phyloP scores from a whole-genome alignment of 352 stramenopile species.

The Phytopythium chamaehyphon region DNA sequence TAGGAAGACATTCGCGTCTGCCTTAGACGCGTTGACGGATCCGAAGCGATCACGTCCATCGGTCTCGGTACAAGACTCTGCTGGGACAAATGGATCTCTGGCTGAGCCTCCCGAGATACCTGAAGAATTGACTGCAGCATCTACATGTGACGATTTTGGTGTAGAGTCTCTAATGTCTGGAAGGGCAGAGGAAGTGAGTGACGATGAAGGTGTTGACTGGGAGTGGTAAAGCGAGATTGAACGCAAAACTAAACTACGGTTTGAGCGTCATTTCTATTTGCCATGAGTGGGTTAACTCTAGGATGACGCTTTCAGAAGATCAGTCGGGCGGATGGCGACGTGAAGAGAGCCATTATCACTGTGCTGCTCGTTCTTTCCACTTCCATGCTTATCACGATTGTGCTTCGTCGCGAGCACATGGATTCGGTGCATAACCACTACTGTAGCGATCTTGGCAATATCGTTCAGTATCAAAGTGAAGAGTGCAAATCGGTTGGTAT shows the following conservation, averaged over 20 bases:
- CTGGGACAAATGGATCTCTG: not conserved
- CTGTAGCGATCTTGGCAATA: slow-evolving; percentile 40
- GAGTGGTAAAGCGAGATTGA: slow-evolving; percentile 33
- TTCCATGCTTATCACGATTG: not conserved
- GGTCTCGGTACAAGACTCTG: not conserved
- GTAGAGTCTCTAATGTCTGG: slow-evolving; percentile 10
- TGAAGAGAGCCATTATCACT: not conserved
- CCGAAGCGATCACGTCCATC: not conserved
- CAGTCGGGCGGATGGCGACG: not conserved
- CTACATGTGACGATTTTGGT: slow-evolving; percentile 1
- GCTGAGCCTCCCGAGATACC: slow-evolving; percentile 19
- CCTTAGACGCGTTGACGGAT: slow-evolving; percentile 4
- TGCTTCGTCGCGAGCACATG: slow-evolving; percentile 16
- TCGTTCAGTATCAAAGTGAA: slow-evolving; percentile 59
- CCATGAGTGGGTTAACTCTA: not conserved
- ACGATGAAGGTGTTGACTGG: slow-evolving; percentile 28
- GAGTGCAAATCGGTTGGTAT: slow-evolving; percentile 67
- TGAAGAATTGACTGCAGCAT: slow-evolving; percentile 25
- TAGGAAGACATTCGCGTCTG: not conserved
- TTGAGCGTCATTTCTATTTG: not conserved
- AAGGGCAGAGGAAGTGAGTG: slow-evolving; percentile 42
- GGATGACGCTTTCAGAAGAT: not conserved
- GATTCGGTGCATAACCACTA: slow-evolving; percentile 42
- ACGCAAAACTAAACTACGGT: not conserved
- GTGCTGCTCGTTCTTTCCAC: not conserved